Conservation (phyloP, 2,329 filamentous ascomycete genomes). For the Venturia nashicola region DNA sequence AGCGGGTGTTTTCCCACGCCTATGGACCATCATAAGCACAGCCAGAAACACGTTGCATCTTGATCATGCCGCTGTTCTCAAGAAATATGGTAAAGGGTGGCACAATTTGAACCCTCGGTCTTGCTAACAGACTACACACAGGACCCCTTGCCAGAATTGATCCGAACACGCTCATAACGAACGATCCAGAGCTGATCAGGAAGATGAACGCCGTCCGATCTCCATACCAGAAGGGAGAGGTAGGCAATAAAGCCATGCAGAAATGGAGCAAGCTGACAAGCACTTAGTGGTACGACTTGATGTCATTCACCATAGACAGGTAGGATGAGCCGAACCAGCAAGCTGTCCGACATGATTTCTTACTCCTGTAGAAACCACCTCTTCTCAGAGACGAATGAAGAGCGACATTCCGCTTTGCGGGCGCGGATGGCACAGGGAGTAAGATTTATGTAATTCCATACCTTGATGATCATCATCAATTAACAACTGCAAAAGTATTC, state of each 20-base stretch:
- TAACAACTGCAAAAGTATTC: not conserved
- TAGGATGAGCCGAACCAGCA: not conserved
- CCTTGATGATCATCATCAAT: not conserved
- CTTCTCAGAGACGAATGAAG: conserved; percentile 7
- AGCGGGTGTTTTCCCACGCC: not conserved
- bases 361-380: not conserved
- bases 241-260: not conserved
- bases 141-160: conserved; percentile 6
- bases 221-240: conserved; percentile 6
- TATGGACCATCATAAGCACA: not conserved
- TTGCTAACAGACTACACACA: not conserved
- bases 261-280: not conserved
- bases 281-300: conserved; percentile 7
- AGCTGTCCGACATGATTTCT: not conserved
- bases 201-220: conserved; percentile 10
- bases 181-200: conserved; percentile 9
- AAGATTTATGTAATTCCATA: not conserved
- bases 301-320: not conserved
- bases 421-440: conserved; percentile 8
- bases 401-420: not conserved
- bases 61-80: conserved; percentile 1
- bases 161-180: conserved; percentile 9
- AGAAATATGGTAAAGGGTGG: conserved; percentile 3
- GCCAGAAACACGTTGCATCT: conserved; percentile 5
- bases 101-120: not conserved